phyloP scores from a whole-genome alignment of 129 eudicot genomes.

The Glebionis coronaria region DNA sequence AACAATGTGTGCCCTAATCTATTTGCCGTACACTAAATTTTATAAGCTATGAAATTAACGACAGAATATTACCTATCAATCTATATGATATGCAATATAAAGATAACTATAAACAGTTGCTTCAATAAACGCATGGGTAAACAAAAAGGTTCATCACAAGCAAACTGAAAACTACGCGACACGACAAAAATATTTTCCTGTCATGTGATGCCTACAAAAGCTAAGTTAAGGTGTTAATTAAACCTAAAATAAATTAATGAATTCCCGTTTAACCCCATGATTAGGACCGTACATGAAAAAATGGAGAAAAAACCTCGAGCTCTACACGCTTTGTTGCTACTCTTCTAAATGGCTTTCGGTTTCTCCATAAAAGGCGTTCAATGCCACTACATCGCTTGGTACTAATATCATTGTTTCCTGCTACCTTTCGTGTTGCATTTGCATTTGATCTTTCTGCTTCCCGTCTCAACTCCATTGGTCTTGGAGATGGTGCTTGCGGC shows the following conservation, averaged over 20 bases:
- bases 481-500: constrained; percentile 90
- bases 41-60: too few species aligned
- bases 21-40: too few species aligned
- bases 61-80: too few species aligned
- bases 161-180: neutral
- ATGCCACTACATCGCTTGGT: constrained; percentile 35
- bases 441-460: constrained; percentile 36
- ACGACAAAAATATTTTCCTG: neutral
- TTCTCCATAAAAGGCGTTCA: constrained; percentile 72
- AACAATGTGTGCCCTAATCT: too few species aligned
- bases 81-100: neutral
- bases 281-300: constrained; percentile 44
- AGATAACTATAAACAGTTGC: neutral
- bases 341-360: constrained; percentile 83
- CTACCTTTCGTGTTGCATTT: constrained; percentile 21
- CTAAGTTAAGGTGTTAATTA: constrained; percentile 1
- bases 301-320: constrained; percentile 60
- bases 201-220: neutral
- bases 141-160: constrained; percentile 13
- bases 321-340: constrained; percentile 64
- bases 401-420: constrained; percentile 24
- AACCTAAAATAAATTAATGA: constrained; percentile 29
- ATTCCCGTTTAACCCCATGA: constrained; percentile 10
- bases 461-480: constrained; percentile 50
- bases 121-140: constrained; percentile 5